Conservation (phyloP, 495 filamentous ascomycete species). For the Neurospora intermedia region DNA sequence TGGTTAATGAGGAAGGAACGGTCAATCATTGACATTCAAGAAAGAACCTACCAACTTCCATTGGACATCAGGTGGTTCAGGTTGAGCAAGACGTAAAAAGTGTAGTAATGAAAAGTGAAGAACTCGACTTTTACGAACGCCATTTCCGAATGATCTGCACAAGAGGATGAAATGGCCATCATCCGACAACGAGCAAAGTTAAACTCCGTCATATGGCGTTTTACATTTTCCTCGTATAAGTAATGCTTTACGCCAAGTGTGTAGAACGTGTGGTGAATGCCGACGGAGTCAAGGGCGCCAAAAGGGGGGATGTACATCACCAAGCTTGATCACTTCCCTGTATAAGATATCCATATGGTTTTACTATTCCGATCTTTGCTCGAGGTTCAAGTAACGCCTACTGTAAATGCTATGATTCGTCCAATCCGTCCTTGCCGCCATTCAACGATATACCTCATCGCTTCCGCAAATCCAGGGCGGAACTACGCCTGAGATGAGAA, state of each 20-base stretch:
- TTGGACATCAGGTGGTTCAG: neutral
- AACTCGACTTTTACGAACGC: neutral
- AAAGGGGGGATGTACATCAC: neutral
- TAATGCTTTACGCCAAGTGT: neutral
- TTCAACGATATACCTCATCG: neutral
- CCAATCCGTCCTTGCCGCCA: neutral
- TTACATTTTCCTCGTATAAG: neutral
- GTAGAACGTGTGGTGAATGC: neutral
- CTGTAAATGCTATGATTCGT: neutral
- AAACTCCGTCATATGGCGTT: neutral
- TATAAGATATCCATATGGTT: neutral
- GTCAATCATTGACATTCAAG: neutral
- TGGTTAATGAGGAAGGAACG: neutral
- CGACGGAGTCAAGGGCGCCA: neutral
- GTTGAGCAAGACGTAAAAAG: neutral
- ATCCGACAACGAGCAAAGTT: neutral
- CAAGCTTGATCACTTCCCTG: neutral
- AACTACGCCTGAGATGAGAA: constrained; percentile 1
- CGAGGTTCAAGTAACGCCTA: neutral
- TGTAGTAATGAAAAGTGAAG: neutral
- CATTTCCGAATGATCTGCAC: neutral
- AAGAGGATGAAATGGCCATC: neutral
- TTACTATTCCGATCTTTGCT: neutral
- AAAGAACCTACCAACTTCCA: neutral
- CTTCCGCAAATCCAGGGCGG: neutral